Percentiles rank a stretch among this genome's conserved stretches.
phyloP scores from a whole-genome alignment of 1,284 basidiomycete species.

The Microbotryum violaceum region DNA sequence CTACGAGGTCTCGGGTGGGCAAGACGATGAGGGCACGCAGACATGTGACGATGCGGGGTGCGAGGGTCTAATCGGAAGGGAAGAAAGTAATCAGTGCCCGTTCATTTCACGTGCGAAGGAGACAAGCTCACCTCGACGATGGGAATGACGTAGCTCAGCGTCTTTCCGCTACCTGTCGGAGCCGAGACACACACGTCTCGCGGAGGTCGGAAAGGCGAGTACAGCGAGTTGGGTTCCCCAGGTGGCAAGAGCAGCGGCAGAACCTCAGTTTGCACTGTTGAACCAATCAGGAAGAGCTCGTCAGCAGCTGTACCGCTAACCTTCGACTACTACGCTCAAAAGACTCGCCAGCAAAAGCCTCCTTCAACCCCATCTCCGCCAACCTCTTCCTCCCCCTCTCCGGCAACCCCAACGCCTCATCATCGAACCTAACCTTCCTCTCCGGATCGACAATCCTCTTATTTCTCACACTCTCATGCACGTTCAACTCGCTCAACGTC shows the following conservation, averaged over 20 bases:
- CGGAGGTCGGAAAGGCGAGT: constrained; percentile 61
- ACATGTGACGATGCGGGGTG: constrained; percentile 64
- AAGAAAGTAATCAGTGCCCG: too few species aligned
- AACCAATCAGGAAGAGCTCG: constrained; percentile 2
- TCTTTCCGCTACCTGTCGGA: constrained; percentile 95
- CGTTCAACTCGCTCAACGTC: constrained; percentile 62
- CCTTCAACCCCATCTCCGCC: constrained; percentile 62
- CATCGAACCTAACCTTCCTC: constrained; percentile 48
- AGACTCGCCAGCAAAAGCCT: constrained; percentile 76
- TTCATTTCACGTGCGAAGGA: neutral
- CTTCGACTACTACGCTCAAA: neutral
- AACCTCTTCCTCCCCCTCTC: constrained; percentile 58
- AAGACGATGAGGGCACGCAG: constrained; percentile 86
- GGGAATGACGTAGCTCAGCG: constrained; percentile 85
- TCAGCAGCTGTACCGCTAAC: neutral
- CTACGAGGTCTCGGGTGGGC: constrained; percentile 91
- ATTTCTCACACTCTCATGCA: constrained; percentile 63
- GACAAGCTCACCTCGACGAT: constrained; percentile 65
- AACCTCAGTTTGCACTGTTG: constrained; percentile 68
- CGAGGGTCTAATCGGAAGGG: constrained; percentile 52
- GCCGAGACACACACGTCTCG: constrained; percentile 92
- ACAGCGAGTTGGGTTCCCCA: constrained; percentile 47
- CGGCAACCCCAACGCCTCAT: constrained; percentile 50
- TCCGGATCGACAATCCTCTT: constrained; percentile 64
- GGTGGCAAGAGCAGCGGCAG: constrained; percentile 64